Base-by-base conservation (phyloP, 345 rosid genomes). In the Schrenkiella parvula region DNA sequence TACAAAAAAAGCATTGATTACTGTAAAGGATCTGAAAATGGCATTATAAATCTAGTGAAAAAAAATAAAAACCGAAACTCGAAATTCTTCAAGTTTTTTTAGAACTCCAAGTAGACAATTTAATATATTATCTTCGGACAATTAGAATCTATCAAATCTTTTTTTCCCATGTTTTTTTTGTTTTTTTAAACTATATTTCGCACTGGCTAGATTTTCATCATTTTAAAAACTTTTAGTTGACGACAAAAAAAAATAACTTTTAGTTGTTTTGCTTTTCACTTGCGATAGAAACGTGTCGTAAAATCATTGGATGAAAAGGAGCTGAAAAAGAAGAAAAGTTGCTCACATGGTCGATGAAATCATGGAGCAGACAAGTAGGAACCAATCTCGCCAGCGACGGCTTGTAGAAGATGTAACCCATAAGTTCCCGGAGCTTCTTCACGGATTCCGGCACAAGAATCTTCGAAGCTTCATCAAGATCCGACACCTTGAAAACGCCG, bases 401-500 rank as follows among this genome's bases (percentile, higher is more conserved):
- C 72, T 60, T 81, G 34, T 37, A 77, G 57, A 89, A 77, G 0
- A 86, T 26, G 50, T 74, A 88, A 44, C 81, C 80, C 61, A 84
- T 66, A 69, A 93, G 80, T 64, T 93, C 86, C 68, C 75, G 54
- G 2, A 93, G 85, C 83, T 85, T 85, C 2, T 65, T 74, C 0
- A 91, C 88, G 2, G 85, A 80, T 23, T 76, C 81, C 0, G 96
- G 97, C 11, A 93, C 93, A 29, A 93, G 72, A 64, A 93, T 88
- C 42, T 56, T 66, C 0, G 73, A 74, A 12, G 96, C 98, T 75
- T 85, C 93, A 28, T 90, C 87, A 78, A 93, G 68, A 76, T 93
- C 89, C 19, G 83, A 80, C 2, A 88, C 84, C 42, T 54, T 44
- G 47, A 90, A 86, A 37, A 85, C 64, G 42, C 95, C 95, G 3